Evolutionary conservation across 345 rosid species (phyloP).

Genomic region (Camelina neglecta): DNA sequence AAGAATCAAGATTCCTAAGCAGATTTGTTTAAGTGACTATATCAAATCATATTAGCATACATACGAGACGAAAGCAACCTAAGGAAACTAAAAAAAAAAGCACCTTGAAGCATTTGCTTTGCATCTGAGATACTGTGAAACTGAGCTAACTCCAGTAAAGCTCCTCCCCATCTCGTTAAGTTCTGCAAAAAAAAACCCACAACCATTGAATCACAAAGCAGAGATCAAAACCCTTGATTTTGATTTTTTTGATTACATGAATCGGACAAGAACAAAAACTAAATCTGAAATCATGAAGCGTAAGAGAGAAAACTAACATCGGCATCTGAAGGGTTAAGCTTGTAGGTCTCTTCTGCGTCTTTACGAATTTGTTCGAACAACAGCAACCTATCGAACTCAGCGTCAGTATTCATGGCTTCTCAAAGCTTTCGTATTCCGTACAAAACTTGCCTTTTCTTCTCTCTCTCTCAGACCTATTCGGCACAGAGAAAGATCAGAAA

Average conservation of each 20-base stretch:
- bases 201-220: neutral
- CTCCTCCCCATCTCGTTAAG: constrained; percentile 85
- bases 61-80: neutral
- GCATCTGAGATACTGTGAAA: constrained; percentile 68
- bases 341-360: constrained; percentile 66
- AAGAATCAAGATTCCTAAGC: neutral
- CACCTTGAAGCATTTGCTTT: constrained; percentile 80
- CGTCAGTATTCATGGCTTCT: constrained; percentile 66
- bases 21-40: neutral
- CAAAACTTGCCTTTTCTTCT: constrained; percentile 22
- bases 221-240: constrained; percentile 1
- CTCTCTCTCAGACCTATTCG: neutral
- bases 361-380: constrained; percentile 88
- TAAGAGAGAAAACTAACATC: constrained; percentile 54
- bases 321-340: constrained; percentile 70
- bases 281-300: constrained; percentile 16
- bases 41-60: neutral
- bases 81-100: neutral
- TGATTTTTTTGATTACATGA: neutral
- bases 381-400: constrained; percentile 68
- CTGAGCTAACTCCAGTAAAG: constrained; percentile 86
- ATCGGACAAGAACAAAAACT: neutral
- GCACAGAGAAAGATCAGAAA: neutral
- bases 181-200: constrained; percentile 52
- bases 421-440: constrained; percentile 14